Conservation (phyloP, 148 eudicot genomes). For the Vaccinium macrocarpon region DNA sequence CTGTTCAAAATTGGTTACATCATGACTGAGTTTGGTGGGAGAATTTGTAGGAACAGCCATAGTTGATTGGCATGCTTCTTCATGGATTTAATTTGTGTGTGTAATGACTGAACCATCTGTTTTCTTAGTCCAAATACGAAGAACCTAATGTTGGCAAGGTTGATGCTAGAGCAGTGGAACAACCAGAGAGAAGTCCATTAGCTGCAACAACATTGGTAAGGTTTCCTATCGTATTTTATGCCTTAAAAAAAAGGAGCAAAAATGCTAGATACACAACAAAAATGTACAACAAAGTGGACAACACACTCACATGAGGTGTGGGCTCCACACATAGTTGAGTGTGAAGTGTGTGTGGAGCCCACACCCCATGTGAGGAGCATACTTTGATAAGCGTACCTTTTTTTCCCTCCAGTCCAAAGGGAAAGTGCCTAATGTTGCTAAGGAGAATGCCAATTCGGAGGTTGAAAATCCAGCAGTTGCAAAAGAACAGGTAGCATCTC, state of each 20-base stretch:
- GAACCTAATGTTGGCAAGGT: slow-evolving; percentile 1
- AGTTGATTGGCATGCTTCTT: background rate
- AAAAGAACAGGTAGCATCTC: slow-evolving; percentile 4
- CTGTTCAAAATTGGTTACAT: background rate
- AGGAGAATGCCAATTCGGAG: background rate
- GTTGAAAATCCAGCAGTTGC: slow-evolving; percentile 5
- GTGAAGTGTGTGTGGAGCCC: too few relatives aligned
- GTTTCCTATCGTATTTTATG: background rate
- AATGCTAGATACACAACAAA: too few relatives aligned
- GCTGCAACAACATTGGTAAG: slow-evolving; percentile 11
- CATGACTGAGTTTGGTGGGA: background rate
- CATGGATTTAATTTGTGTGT: background rate
- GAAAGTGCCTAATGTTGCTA: background rate
- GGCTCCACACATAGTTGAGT: too few relatives aligned
- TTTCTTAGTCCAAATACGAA: background rate
- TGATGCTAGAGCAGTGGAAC: background rate
- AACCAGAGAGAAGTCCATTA: background rate
- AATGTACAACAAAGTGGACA: too few relatives aligned
- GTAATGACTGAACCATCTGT: background rate
- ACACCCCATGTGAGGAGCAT: too few relatives aligned
- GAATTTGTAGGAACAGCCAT: background rate
- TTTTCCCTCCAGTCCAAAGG: background rate
- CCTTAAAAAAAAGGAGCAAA: background rate
- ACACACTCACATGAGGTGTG: too few relatives aligned
- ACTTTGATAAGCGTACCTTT: background rate